Base-by-base conservation (phyloP, 495 filamentous ascomycete genomes). In the Thermochaetoides thermophila region DNA sequence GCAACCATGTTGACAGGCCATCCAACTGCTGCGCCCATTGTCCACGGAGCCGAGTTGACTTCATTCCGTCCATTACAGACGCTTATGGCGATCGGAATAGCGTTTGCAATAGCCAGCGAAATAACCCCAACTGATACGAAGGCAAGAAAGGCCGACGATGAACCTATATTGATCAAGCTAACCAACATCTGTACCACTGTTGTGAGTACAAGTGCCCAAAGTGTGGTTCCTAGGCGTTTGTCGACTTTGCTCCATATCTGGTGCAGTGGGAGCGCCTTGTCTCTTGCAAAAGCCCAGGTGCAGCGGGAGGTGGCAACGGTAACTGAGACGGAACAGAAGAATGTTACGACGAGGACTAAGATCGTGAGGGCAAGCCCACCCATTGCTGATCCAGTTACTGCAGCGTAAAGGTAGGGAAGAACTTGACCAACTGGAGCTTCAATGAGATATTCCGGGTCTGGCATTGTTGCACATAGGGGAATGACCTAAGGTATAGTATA, bases 321-420 rank as follows among this genome's bases (percentile, higher is more conserved):
- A 16, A 68, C 62, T 23, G 70, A 71, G 27, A 71, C 58, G 32
- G 71, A 71, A 9, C 69, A 69, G 39, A 74, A 74, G 42, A 74
- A 61, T 25, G 67, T 56, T 31, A 85, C 76, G 4, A 78, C 71
- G 16, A 85, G 64, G 37, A 84, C 69, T 4, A 85, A 58, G 48
- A 81, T 76, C 7, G 82, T 65, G 2, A 87, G 61, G 3, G 68
- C 81, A 27, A 87, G 78, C 2, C 77, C 79, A 14, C 81, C 79
- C 11, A 49, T 63, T 12, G 67, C 55, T 17, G 63, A 67, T 7
- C 71, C 71, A n/a, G 70, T 74, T 15, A 69, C 71, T 0, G 48
- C 63, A 32, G 66, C 69, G 50, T 71, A 73, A 38, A 76, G 52
- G 27, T 67, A 55, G 5, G 63, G 66, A 27, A 77, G 63, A 2